Evolutionary conservation across 1,284 basidiomycete species (phyloP), one percentile per base, ranked within the genome.

Genomic region (Austroboletus rostrupii): DNA sequence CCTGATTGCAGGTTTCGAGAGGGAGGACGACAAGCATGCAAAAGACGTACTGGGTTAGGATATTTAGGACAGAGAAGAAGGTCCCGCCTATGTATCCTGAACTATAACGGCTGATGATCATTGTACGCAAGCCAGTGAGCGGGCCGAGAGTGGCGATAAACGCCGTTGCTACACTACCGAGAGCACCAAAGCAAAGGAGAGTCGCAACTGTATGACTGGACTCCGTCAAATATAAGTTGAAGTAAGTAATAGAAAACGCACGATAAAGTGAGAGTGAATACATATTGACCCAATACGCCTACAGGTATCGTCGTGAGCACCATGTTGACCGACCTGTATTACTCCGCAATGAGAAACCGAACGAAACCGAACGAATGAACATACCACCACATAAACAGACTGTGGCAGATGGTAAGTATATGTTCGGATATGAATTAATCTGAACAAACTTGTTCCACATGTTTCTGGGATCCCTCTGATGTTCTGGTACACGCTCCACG

Each of bases 121-220:
- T 85, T 70, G 66, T 39, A 19, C 37, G 37, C 37, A 39, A 12
- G 37, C 37, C 37, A 13, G 37, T 39, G 19, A 21, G 19, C 1
- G 83, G 81, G 0, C 83, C 83, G n/a, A 86, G 72, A 1, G 72
- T 80, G 13, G 81, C 77, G 45, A 83, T 75, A 59, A 80, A 81
- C 0, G 77, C 75, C 0, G 72, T 72, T 17, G 68, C 51, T 45
- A 72, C 45, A 11, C 65, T 66, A 5, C 76, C 75, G 9, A 78
- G 61, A 20, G 72, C 67, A 44, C 66, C 66, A 48, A 78, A 78
- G 54, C 74, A 75, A n/a, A 78, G 50, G 20, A 69, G 75, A 1
- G 69, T 72, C 5, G 73, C 74, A 29, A 76, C 58, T 5, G 69
- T 58, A 57, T 77, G 72, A 5, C 76, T 78, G 32, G 20, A 39